Percentiles rank a stretch among this genome's conserved stretches.
Evolutionary conservation across 208 protist species (phyloP).

Genomic region (Crithidia acanthocephali): DNA sequence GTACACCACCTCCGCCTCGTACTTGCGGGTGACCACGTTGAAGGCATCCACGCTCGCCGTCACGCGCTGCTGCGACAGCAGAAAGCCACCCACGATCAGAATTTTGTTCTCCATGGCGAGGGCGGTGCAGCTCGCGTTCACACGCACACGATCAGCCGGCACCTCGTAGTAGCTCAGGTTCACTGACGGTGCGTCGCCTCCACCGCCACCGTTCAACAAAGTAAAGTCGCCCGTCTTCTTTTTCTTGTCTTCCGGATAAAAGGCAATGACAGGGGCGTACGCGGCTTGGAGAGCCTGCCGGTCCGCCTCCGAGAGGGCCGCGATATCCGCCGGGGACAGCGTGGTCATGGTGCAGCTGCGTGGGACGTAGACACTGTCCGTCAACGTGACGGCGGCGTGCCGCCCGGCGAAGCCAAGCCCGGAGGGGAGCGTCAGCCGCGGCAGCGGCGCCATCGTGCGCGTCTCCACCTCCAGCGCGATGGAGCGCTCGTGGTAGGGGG

Average conservation of each 20-base stretch:
- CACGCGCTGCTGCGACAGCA: constrained; percentile 21
- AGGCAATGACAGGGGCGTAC: constrained; percentile 27
- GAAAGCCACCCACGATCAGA: constrained; percentile 38
- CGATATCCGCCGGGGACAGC: constrained; percentile 15
- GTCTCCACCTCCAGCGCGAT: constrained; percentile 24
- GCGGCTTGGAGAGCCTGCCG: constrained; percentile 6
- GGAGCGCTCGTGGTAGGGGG: constrained; percentile 31
- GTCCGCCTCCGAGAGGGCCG: constrained; percentile 2
- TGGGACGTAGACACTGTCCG: constrained; percentile 36
- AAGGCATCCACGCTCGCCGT: constrained; percentile 44
- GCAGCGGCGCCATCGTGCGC: constrained; percentile 5
- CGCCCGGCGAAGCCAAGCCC: constrained; percentile 33
- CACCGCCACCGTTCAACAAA: too few relatives aligned
- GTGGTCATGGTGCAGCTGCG: constrained; percentile 40
- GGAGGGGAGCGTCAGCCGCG: constrained; percentile 17
- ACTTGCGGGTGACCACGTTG: constrained; percentile 40
- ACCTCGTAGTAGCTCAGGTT: constrained; percentile 35
- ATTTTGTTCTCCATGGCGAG: constrained; percentile 29
- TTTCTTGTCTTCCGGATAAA: constrained; percentile 28
- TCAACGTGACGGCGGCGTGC: constrained; percentile 36
- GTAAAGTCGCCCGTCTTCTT: background rate
- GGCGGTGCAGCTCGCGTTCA: constrained; percentile 39
- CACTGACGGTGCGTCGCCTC: background rate
- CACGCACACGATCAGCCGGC: constrained; percentile 25
- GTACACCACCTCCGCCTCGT: constrained; percentile 25